Conservation (phyloP, 2,329 filamentous ascomycete genomes). For the Niveomyces coronatus region DNA sequence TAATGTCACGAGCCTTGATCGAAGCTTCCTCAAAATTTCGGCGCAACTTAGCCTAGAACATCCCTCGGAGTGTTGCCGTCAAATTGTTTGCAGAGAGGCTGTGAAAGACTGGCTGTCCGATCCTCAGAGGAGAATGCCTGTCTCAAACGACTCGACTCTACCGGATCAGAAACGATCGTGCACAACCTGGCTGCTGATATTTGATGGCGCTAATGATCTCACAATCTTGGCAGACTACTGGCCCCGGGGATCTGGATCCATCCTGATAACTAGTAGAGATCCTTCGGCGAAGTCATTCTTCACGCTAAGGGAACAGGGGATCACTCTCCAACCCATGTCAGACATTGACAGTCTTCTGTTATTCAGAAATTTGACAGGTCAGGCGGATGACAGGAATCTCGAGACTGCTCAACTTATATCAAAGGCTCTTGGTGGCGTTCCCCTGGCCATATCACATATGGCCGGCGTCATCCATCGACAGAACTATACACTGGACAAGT, state of each 20-base stretch:
- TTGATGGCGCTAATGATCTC: constrained; percentile 9
- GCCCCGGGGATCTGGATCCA: constrained; percentile 7
- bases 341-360: constrained; percentile 1
- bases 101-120: constrained; percentile 7
- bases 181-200: constrained; percentile 9
- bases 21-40: constrained; percentile 6
- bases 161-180: neutral
- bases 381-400: neutral
- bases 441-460: constrained; percentile 9
- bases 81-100: constrained; percentile 4
- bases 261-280: constrained; percentile 9
- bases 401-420: neutral
- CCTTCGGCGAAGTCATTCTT: constrained; percentile 5
- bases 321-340: constrained; percentile 4
- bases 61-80: constrained; percentile 6
- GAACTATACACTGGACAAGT: constrained; percentile 3
- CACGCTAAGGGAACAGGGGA: constrained; percentile 1
- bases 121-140: neutral
- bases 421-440: constrained; percentile 6
- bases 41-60: constrained; percentile 7
- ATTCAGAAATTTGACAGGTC: neutral
- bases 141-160: neutral
- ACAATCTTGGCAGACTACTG: constrained; percentile 8
- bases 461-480: constrained; percentile 8
- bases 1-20: constrained; percentile 7